A percentile compares a stretch with the other conserved stretches of the same genome.
phyloP scores from a whole-genome alignment of 2,329 filamentous ascomycete species.

The Mycosphaerella sp. region DNA sequence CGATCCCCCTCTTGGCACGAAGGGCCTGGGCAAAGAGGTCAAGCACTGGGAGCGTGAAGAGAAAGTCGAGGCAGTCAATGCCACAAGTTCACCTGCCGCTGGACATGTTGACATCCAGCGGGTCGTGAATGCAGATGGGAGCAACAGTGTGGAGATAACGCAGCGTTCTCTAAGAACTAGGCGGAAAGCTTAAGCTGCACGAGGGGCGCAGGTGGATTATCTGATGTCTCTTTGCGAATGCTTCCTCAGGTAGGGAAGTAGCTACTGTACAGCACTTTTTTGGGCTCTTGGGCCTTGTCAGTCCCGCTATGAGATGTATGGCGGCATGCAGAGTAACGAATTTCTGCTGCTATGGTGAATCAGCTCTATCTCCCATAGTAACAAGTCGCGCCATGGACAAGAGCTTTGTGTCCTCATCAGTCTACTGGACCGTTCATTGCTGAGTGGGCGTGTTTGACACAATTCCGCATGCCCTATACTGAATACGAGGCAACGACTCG shows the following conservation, averaged over 20 bases:
- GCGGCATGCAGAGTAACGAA: not conserved
- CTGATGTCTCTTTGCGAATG: not conserved
- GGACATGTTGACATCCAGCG: conserved; percentile 15
- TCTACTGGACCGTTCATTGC: not conserved
- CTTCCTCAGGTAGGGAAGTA: not conserved
- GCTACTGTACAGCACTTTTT: not conserved
- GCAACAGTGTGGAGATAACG: conserved; percentile 17
- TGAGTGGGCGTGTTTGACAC: no score
- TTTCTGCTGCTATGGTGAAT: not conserved
- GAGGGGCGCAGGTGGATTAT: not conserved
- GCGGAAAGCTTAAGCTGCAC: conserved; percentile 18
- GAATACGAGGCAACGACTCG: no score
- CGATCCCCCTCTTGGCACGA: conserved; percentile 48
- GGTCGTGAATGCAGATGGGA: conserved; percentile 15
- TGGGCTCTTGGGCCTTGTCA: not conserved
- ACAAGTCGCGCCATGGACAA: no score
- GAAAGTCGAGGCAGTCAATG: conserved; percentile 15
- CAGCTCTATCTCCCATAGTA: no score
- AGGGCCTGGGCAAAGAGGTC: conserved; percentile 27
- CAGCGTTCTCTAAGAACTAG: conserved; percentile 20
- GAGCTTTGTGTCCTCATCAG: not conserved
- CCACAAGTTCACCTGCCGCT: not conserved
- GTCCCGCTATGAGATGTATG: not conserved
- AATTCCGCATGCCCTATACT: not conserved
- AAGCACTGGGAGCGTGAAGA: conserved; percentile 25